Evolutionary conservation across 306 rosid species (phyloP).

Genomic region (Erythrophleum fordii): DNA sequence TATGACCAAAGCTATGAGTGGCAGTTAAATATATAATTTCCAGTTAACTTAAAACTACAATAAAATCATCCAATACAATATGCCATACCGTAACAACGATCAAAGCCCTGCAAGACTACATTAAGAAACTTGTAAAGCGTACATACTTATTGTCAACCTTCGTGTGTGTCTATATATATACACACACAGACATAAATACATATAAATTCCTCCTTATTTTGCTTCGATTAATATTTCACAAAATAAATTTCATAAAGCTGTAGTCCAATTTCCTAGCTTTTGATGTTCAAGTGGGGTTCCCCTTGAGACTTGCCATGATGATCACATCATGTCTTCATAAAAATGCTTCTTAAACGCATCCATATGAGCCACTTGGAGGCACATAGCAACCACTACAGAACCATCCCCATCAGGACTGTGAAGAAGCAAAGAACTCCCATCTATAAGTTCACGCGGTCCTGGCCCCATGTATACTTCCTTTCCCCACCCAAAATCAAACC

Average conservation of each 20-base stretch:
- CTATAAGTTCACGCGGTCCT: constrained; percentile 46
- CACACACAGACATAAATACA: not conserved
- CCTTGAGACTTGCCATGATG: too few relatives aligned
- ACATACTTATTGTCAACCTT: not conserved
- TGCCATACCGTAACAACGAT: too few relatives aligned
- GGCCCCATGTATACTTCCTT: constrained; percentile 60
- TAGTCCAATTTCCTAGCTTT: not conserved
- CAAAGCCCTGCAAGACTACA: too few relatives aligned
- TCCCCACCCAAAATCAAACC: constrained; percentile 75
- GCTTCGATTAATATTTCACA: too few relatives aligned
- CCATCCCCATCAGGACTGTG: constrained; percentile 54
- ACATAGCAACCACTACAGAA: constrained; percentile 48
- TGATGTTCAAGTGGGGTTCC: not conserved
- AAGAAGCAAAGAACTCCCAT: constrained; percentile 56
- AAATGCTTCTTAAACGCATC: constrained; percentile 61
- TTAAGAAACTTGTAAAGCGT: not conserved
- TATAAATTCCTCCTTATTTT: too few relatives aligned
- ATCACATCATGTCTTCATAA: constrained; percentile 41
- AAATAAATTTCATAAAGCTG: not conserved
- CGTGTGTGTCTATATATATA: not conserved
- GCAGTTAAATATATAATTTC: too few relatives aligned
- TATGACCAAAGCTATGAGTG: too few relatives aligned
- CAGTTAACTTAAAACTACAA: too few relatives aligned
- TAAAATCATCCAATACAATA: too few relatives aligned
- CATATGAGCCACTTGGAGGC: constrained; percentile 55